Percentiles rank a stretch among this genome's conserved stretches.
These are phyloP conservation scores for Yamadazyma nakazawae DNA, from an alignment of 805 yeast species.

Conservation along the genomic window DNA sequence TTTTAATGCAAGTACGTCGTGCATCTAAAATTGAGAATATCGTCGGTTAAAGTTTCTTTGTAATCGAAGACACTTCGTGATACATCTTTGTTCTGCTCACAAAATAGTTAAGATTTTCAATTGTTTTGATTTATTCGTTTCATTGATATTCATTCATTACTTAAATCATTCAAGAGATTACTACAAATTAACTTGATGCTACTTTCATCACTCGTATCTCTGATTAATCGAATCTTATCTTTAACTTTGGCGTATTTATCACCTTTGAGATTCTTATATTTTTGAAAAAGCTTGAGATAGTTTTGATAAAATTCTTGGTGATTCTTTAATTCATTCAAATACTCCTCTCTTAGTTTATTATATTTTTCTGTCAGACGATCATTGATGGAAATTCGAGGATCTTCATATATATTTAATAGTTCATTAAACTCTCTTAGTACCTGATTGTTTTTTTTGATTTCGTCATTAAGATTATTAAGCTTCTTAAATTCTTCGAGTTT, in stretches of 20 bases:
- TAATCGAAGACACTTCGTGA: background rate
- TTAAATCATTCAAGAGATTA: constrained; percentile 19
- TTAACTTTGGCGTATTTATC: constrained; percentile 7
- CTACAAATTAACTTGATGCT: constrained; percentile 20
- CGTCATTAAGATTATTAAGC: constrained; percentile 8
- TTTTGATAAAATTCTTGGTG: constrained; percentile 28
- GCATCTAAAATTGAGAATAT: background rate
- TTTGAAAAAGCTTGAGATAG: constrained; percentile 27
- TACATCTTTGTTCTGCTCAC: too few species aligned
- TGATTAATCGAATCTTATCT: constrained; percentile 19
- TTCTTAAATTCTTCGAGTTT: constrained; percentile 6
- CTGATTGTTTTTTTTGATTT: constrained; percentile 12
- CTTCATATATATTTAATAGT: constrained; percentile 17
- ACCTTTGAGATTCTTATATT: constrained; percentile 21
- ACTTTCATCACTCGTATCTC: constrained; percentile 20
- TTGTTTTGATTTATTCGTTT: background rate
- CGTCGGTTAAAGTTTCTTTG: background rate
- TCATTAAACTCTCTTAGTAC: constrained; percentile 21
- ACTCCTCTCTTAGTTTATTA: constrained; percentile 22
- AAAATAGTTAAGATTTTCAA: background rate
- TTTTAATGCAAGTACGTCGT: too few species aligned
- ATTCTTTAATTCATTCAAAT: constrained; percentile 25
- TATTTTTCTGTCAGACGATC: constrained; percentile 12
- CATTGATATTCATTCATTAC: background rate
- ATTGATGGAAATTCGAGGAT: constrained; percentile 4